Evolutionary conservation across 305 asterid species (phyloP).

Genomic region (Petunia hybrid): DNA sequence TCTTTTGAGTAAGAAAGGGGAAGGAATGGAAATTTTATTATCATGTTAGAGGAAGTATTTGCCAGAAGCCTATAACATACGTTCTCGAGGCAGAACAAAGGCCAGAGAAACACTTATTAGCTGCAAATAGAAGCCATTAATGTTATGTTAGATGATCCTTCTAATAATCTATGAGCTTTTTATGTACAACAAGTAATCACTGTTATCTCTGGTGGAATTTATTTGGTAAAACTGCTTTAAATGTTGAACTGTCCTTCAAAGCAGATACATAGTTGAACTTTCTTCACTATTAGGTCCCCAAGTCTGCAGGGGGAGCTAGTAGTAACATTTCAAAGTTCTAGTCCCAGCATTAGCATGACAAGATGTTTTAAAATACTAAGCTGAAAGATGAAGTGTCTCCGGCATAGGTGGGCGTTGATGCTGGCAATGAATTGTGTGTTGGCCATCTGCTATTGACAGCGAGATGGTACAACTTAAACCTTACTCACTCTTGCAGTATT

Average conservation of each 20-base stretch:
- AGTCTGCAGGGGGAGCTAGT: slow-evolving; percentile 47
- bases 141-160: not conserved
- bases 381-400: not conserved
- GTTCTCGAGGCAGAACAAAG: not conserved
- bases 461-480: not conserved
- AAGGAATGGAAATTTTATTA: not conserved
- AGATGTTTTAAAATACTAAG: not conserved
- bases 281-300: slow-evolving; percentile 67
- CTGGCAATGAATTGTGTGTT: not conserved
- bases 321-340: slow-evolving; percentile 42
- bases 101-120: not conserved
- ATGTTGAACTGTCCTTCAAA: slow-evolving; percentile 48
- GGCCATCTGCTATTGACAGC: not conserved
- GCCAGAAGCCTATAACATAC: slow-evolving; percentile 4
- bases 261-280: slow-evolving; percentile 21
- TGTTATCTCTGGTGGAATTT: slow-evolving; percentile 62
- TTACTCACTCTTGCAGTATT: slow-evolving; percentile 45
- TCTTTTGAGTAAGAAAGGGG: not conserved
- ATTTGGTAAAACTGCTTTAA: slow-evolving; percentile 61
- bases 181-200: slow-evolving; percentile 72
- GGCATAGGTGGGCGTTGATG: not conserved
- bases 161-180: slow-evolving; percentile 46
- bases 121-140: not conserved
- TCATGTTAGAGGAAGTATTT: not conserved
- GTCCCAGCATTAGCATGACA: slow-evolving; percentile 48